Conservation (phyloP, 192 early-diverging fungal genomes). For the Entrophospora sp. region DNA sequence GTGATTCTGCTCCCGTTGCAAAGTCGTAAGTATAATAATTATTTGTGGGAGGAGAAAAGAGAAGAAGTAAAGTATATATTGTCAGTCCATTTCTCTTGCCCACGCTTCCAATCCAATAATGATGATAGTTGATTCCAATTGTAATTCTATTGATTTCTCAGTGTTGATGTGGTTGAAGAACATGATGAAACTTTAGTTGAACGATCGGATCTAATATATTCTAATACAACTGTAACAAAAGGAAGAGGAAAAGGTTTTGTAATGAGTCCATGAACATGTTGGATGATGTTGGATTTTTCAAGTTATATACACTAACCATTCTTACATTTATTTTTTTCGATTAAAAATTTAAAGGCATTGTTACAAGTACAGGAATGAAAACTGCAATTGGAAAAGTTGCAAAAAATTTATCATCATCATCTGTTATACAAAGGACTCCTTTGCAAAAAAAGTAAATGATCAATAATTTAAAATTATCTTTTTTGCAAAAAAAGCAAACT, state of each 20-base stretch:
- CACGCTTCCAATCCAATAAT: too few species aligned
- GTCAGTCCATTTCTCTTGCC: too few species aligned
- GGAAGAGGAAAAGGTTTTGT: too few species aligned
- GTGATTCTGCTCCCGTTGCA: slow-evolving; percentile 75
- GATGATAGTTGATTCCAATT: too few species aligned
- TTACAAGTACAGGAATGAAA: slow-evolving; percentile 72
- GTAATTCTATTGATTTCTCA: slow-evolving; percentile 4
- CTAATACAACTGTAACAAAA: slow-evolving; percentile 79
- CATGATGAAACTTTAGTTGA: slow-evolving; percentile 72
- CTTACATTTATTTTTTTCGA: too few species aligned
- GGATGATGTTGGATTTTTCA: too few species aligned
- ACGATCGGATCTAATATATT: slow-evolving; percentile 85
- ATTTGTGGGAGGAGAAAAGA: too few species aligned
- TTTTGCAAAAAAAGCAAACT: too few species aligned
- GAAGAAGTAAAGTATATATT: too few species aligned
- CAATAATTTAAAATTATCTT: too few species aligned
- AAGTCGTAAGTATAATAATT: slow-evolving; percentile 42
- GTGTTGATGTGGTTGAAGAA: slow-evolving; percentile 52
- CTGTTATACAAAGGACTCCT: slow-evolving; percentile 47
- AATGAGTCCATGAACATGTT: too few species aligned
- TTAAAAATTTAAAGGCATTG: slow-evolving; percentile 84
- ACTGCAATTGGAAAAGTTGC: slow-evolving; percentile 92
- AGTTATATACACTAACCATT: too few species aligned
- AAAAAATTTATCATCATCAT: slow-evolving; percentile 60
- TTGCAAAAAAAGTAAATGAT: slow-evolving; percentile 49